phyloP scores from a whole-genome alignment of 2,329 filamentous ascomycete genomes.

The Diplocarpon rosae region DNA sequence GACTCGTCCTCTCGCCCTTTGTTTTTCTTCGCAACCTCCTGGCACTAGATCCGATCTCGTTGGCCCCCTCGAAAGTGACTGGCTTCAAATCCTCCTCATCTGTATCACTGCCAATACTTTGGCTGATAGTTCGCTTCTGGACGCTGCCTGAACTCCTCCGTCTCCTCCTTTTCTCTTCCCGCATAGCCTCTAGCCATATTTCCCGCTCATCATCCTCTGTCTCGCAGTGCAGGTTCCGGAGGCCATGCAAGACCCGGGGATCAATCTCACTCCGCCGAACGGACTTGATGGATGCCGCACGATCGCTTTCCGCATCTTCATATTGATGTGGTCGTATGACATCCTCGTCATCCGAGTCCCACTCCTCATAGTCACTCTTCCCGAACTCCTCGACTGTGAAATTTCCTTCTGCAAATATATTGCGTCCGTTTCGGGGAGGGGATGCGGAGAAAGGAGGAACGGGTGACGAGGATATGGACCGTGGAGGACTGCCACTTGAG shows the following conservation, averaged over 20 bases:
- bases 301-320: slow-evolving; percentile 26
- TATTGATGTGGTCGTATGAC: slow-evolving; percentile 26
- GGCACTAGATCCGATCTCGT: slow-evolving; percentile 25
- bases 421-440: slow-evolving; percentile 5
- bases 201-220: slow-evolving; percentile 17
- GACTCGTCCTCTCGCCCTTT: slow-evolving; percentile 21
- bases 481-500: slow-evolving; percentile 21
- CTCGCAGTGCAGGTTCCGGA: slow-evolving; percentile 19
- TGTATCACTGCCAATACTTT: slow-evolving; percentile 27
- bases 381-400: slow-evolving; percentile 26
- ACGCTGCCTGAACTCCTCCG: slow-evolving; percentile 23
- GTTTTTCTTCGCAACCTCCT: slow-evolving; percentile 25
- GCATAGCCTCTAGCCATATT: slow-evolving; percentile 17
- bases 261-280: slow-evolving; percentile 16
- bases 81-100: slow-evolving; percentile 27
- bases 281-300: slow-evolving; percentile 15
- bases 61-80: slow-evolving; percentile 21
- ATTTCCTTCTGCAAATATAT: slow-evolving; percentile 18
- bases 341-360: slow-evolving; percentile 20
- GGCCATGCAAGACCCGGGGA: slow-evolving; percentile 10
- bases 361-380: slow-evolving; percentile 22
- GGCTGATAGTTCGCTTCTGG: slow-evolving; percentile 24
- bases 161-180: slow-evolving; percentile 21
- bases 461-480: slow-evolving; percentile 20
- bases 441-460: slow-evolving; percentile 8